Evolutionary conservation across 1,284 basidiomycete species (phyloP), one percentile per base, ranked within the genome.

Genomic region (Boletus coffeatus): DNA sequence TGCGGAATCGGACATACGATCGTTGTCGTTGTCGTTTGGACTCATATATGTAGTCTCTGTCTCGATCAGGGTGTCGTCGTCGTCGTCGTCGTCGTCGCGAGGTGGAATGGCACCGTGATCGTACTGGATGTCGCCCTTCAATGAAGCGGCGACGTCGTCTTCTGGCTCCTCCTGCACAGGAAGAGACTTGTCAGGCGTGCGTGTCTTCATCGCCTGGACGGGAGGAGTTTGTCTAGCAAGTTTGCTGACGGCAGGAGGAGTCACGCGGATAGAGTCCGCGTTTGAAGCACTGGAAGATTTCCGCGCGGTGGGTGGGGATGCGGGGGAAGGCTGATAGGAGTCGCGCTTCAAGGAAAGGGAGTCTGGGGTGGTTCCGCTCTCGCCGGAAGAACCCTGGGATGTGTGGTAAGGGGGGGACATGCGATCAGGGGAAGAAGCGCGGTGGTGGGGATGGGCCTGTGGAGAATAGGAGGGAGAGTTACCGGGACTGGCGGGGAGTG

Each of bases 91-190:
- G 25, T 29, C 25, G 25, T 29, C 25, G 25, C 25, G 4, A 29
- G 25, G 25, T 29, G 25, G 72, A 29, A 68, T 78, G 16, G 66
- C 70, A 18, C 73, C 74, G 6, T 68, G 70, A 32, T 71, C 67
- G 36, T 73, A 71, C 46, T 74, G 71, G 48, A 64, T 59, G 53
- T 52, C 64, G 7, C 75, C 76, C 65, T 78, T 79, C 29, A 56
- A 41, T 21, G 69, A 64, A 5, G 74, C 67, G 3, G 74, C 71
- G 9, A 79, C 74, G 65, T 89, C 86, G 67, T 90, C 89, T 67
- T 90, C 88, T 32, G 81, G 79, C 66, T 91, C 89, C 66, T 91
- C 89, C 72, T 91, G 89, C 3, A 91, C 81, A 6, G 89, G 89
- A 32, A 92, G 78, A 37, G 88, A 89, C 56, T 86, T 81, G 71